phyloP scores from a whole-genome alignment of 805 yeast genomes.

The Metschnikowia continentalis region DNA sequence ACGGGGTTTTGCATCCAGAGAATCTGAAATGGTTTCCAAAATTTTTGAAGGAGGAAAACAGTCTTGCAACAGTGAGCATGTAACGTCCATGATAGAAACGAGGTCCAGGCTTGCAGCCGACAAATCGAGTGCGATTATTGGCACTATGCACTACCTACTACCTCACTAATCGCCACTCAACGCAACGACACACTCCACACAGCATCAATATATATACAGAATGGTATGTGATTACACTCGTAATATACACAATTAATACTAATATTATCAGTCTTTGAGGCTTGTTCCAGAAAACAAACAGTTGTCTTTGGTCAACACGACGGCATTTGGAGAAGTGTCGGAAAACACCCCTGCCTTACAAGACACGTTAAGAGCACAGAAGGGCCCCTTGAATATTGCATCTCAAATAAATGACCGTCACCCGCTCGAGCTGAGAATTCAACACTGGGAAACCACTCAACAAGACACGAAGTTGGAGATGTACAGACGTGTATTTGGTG shows the following conservation, averaged over 20 bases:
- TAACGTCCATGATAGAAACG: not conserved
- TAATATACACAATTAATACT: constrained; percentile 1
- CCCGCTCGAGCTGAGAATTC: constrained; percentile 75
- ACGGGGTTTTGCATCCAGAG: constrained; percentile 60
- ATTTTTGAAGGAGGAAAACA: constrained; percentile 28
- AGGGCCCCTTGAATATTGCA: constrained; percentile 58
- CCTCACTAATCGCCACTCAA: constrained; percentile 3
- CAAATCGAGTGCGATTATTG: not conserved
- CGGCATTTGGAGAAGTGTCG: constrained; percentile 51
- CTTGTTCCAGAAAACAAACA: constrained; percentile 51
- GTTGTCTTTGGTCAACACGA: constrained; percentile 46
- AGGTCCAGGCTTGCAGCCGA: not conserved
- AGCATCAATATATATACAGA: not conserved
- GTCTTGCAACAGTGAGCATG: not conserved
- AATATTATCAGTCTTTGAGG: constrained; percentile 40
- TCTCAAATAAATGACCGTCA: constrained; percentile 73
- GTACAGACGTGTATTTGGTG: constrained; percentile 80
- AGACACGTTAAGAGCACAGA: constrained; percentile 61
- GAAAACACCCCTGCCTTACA: constrained; percentile 67
- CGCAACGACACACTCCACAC: not conserved
- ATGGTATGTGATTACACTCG: constrained; percentile 10
- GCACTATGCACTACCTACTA: constrained; percentile 1
- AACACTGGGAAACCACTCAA: constrained; percentile 78
- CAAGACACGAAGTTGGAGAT: constrained; percentile 66
- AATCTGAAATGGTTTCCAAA: constrained; percentile 44